phyloP scores from a whole-genome alignment of 23 red algal species.

The Gracilaria gracilis region DNA sequence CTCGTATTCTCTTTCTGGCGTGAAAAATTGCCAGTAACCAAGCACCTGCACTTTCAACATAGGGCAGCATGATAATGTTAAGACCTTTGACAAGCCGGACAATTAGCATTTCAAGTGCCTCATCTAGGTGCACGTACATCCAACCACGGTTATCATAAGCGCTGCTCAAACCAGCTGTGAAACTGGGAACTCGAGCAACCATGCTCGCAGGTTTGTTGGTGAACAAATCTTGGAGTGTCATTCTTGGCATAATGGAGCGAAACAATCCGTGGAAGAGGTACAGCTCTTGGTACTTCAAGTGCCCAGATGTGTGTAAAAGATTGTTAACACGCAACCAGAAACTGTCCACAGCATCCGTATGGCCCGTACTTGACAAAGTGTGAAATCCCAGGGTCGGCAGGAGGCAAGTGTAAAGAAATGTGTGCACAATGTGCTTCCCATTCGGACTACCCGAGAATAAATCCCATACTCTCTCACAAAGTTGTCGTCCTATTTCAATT shows the following conservation, averaged over 20 bases:
- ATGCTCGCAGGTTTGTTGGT: not conserved
- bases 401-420: not conserved
- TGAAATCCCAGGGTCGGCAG: not conserved
- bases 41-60: not conserved
- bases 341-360: not conserved
- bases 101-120: conserved; percentile 17
- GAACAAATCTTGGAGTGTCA: not conserved
- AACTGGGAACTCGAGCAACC: not conserved
- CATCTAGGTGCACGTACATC: conserved; percentile 15
- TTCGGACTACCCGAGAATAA: no score
- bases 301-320: not conserved
- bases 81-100: not conserved
- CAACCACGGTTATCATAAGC: not conserved
- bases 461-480: no score
- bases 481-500: no score
- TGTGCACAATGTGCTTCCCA: no score
- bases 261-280: not conserved
- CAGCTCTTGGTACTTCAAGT: not conserved
- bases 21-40: not conserved
- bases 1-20: no score
- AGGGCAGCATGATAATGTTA: not conserved
- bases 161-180: not conserved
- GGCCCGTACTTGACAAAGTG: not conserved
- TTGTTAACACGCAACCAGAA: not conserved
- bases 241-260: not conserved